phyloP scores from a whole-genome alignment of 169 alveolate species.

The Eimeria necatrix region DNA sequence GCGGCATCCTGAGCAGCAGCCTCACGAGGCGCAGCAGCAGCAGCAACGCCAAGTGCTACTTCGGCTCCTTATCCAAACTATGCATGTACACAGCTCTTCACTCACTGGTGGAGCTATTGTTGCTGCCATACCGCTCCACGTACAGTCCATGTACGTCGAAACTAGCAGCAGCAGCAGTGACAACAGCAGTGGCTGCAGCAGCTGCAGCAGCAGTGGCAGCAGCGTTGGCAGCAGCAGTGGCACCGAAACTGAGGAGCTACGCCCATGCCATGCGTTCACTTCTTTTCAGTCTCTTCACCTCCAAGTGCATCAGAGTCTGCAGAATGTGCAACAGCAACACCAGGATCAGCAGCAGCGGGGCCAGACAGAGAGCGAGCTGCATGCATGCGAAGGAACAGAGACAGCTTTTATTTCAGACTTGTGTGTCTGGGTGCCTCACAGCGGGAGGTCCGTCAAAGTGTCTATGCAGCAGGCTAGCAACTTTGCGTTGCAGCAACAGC shows the following conservation, averaged over 20 bases:
- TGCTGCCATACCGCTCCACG: conserved; percentile 48
- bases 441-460: conserved; percentile 43
- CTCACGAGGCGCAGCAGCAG: conserved; percentile 49
- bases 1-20: conserved; percentile 32
- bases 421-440: conserved; percentile 52
- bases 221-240: neutral
- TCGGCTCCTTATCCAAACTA: conserved; percentile 55
- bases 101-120: conserved; percentile 63
- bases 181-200: conserved; percentile 50
- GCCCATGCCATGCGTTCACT: neutral
- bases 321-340: neutral
- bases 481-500: conserved; percentile 68
- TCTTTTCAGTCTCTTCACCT: neutral
- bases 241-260: conserved; percentile 1
- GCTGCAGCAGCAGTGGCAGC: conserved; percentile 36
- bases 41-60: conserved; percentile 60
- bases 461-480: conserved; percentile 60
- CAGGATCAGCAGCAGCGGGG: conserved; percentile 24
- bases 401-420: conserved; percentile 7
- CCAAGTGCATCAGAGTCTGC: neutral
- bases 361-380: neutral
- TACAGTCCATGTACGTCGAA: conserved; percentile 29
- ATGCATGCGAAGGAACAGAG: conserved; percentile 32
- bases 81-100: conserved; percentile 65
- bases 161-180: conserved; percentile 47